phyloP scores from a whole-genome alignment of 139 green algal species.

The Chlamydomonas sp. region DNA sequence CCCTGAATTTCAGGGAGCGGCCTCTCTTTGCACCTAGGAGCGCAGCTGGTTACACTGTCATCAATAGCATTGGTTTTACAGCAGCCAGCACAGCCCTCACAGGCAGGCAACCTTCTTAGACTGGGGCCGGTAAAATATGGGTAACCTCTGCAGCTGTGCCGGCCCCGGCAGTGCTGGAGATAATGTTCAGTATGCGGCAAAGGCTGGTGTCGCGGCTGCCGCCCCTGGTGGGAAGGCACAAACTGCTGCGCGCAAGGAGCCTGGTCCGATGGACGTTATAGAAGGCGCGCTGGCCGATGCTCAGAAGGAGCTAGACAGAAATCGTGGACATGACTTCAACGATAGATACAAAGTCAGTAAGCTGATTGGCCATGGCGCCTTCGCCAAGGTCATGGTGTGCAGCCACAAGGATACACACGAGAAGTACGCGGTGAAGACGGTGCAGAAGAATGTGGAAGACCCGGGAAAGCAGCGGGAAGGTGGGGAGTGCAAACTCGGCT shows the following conservation, averaged over 20 bases:
- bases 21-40: too few relatives aligned
- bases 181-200: too few relatives aligned
- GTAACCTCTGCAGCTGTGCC: too few relatives aligned
- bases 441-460: constrained; percentile 61
- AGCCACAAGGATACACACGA: constrained; percentile 52
- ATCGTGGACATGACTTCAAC: constrained; percentile 32
- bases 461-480: constrained; percentile 63
- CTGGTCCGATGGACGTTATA: constrained; percentile 41
- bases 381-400: constrained; percentile 54
- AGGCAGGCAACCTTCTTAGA: too few relatives aligned
- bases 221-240: background rate
- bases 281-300: constrained; percentile 47
- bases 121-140: too few relatives aligned
- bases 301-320: constrained; percentile 50
- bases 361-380: constrained; percentile 64
- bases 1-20: too few relatives aligned
- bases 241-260: constrained; percentile 15
- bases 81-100: too few relatives aligned
- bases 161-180: too few relatives aligned
- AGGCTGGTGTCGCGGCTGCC: too few relatives aligned
- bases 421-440: constrained; percentile 57
- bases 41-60: too few relatives aligned
- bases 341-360: constrained; percentile 51
- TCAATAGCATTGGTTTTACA: too few relatives aligned
- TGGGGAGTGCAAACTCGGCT: constrained; percentile 6